Base-by-base conservation (phyloP, 768 basidiomycete genomes). In the Astraeus odoratus region DNA sequence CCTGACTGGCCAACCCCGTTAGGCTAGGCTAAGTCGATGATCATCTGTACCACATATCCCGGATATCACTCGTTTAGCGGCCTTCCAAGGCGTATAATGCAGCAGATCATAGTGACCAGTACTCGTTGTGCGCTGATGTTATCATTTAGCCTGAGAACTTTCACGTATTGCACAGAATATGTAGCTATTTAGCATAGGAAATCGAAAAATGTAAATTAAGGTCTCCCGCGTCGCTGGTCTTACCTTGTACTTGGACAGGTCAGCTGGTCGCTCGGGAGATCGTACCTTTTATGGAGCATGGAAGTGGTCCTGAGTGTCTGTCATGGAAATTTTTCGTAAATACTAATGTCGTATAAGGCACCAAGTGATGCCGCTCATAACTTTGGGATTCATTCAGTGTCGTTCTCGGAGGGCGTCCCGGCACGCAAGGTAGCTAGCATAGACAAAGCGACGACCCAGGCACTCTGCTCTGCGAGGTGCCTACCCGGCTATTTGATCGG, bases 1-100 rank as follows among this genome's bases (percentile, higher is more conserved):
- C 86, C 87, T 2, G 83, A 84, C 48, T 90, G 81, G 80, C 87
- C 87, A 0, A 64, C 73, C 8, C 63, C 67, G 8, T 26, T 50
- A 16, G 57, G 57, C 36, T 61, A 57, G 33, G 10, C 23, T n/a
- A 9, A n/a, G n/a, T n/a, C 9, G 15, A n/a, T 31, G 4, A 31
- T 31, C 30, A 12, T 31, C 12, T n/a, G 10, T 31, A 31, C 4
- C 12, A 31, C 3, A 31, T 31, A n/a, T 12, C 30, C 6, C 6
- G 27, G 27, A 5, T 31, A 31, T 31, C 4, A 12, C n/a, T 12
- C 30, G n/a, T 12, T 12, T 5, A 13, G 30, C n/a, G 12, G 30
- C n/a, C 12, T 31, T 31, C n/a, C n/a, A n/a, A n/a, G n/a, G 10
- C 10, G 30, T 31, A 3, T 31, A 31, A 29, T 29, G n/a, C n/a